These are phyloP conservation scores for Hymenoscyphus scutula DNA, from an alignment of 2,329 filamentous ascomycete genomes.

Conservation along the genomic window DNA sequence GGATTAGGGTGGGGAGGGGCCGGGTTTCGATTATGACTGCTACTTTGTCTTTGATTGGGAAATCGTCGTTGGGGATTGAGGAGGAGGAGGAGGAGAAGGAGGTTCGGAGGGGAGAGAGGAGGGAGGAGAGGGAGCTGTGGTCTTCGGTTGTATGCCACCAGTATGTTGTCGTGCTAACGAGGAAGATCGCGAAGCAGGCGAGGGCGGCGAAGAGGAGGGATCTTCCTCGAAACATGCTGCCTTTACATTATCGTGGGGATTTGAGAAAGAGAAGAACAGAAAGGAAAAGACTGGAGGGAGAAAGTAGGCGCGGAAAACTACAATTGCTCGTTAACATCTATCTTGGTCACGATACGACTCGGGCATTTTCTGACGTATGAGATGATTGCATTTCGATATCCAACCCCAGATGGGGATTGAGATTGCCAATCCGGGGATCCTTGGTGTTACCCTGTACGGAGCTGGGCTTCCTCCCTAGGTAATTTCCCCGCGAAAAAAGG, in stretches of 20 bases:
- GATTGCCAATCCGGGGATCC: too few relatives aligned
- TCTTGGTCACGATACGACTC: too few relatives aligned
- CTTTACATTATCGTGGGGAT: not conserved
- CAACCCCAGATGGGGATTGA: too few relatives aligned
- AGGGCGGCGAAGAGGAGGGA: not conserved
- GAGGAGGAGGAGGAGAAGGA: not conserved
- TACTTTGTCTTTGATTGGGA: conserved; percentile 26
- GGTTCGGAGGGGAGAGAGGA: not conserved
- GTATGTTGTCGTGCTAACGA: not conserved
- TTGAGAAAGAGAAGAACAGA: not conserved
- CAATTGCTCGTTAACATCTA: too few relatives aligned
- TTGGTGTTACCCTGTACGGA: too few relatives aligned
- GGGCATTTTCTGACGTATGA: too few relatives aligned
- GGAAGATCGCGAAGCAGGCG: not conserved
- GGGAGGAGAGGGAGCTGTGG: not conserved
- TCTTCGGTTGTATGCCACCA: not conserved
- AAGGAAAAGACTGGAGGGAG: not conserved
- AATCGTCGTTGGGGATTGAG: not conserved
- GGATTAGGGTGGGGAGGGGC: conserved; percentile 32
- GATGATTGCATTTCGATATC: too few relatives aligned
- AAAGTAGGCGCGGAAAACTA: too few relatives aligned
- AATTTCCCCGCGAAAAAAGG: too few relatives aligned
- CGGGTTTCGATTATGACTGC: conserved; percentile 38
- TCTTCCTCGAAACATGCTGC: not conserved
- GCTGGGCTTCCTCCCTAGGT: too few relatives aligned